Evolutionary conservation across 2,329 filamentous ascomycete species (phyloP).

Genomic region (Apiospora saccharicola): DNA sequence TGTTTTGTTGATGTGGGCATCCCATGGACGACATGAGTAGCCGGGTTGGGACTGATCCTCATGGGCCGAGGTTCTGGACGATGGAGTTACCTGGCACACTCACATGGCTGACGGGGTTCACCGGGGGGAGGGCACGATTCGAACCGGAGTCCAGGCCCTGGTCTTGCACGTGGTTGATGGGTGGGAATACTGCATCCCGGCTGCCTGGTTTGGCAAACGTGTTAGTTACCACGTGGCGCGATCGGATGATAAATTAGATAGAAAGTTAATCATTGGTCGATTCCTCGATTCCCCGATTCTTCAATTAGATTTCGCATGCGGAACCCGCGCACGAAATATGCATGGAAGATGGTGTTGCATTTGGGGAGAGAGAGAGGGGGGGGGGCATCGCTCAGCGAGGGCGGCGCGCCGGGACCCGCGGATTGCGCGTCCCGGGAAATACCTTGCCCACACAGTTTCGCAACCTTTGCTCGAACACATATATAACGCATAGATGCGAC

Average conservation of each 20-base stretch:
- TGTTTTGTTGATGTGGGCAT: too few species aligned
- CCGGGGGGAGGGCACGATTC: background rate
- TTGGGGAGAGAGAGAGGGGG: background rate
- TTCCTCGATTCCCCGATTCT: too few species aligned
- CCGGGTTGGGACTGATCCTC: background rate
- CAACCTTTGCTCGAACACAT: background rate
- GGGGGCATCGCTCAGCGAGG: background rate
- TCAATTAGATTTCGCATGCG: background rate
- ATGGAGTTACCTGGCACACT: too few species aligned
- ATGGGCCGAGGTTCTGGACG: too few species aligned
- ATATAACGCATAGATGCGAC: background rate
- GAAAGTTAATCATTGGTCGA: background rate
- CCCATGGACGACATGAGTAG: background rate
- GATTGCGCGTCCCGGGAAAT: background rate
- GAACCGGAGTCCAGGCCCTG: background rate
- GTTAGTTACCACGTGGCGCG: background rate
- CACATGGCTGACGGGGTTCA: background rate
- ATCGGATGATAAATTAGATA: background rate
- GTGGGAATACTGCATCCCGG: background rate
- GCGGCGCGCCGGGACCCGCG: background rate
- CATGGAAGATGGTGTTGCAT: background rate
- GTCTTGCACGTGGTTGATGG: background rate
- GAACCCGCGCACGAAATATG: background rate
- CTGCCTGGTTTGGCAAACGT: background rate
- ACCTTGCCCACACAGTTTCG: too few species aligned